These are phyloP conservation scores for Leptographium lundbergii DNA, from an alignment of 2,329 filamentous ascomycete genomes.

Conservation along the genomic window DNA sequence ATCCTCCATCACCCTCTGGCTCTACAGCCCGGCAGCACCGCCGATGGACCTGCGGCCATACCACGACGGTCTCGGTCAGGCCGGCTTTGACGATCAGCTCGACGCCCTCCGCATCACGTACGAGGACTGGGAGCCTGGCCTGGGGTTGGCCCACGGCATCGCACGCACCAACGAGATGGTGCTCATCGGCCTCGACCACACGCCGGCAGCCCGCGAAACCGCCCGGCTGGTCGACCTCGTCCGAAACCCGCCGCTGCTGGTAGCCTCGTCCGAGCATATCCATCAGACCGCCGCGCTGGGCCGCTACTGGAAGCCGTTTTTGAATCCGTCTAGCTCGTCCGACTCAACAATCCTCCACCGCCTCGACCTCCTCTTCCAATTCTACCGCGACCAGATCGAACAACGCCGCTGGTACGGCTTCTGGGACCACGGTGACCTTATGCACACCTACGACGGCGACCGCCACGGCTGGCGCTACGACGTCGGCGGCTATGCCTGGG, in stretches of 20 bases:
- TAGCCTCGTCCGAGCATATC: constrained; percentile 28
- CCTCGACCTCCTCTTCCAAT: constrained; percentile 42
- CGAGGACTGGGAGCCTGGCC: constrained; percentile 45
- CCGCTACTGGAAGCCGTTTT: constrained; percentile 37
- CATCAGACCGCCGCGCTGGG: constrained; percentile 39
- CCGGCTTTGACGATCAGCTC: constrained; percentile 43
- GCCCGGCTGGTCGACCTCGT: not conserved
- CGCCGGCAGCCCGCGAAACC: constrained; percentile 24
- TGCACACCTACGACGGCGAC: constrained; percentile 48
- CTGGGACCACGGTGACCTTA: constrained; percentile 48
- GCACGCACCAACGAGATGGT: constrained; percentile 44
- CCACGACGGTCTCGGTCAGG: constrained; percentile 43
- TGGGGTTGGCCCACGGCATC: constrained; percentile 44
- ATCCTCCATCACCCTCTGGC: constrained; percentile 40
- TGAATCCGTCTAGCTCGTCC: not conserved
- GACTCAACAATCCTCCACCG: constrained; percentile 31
- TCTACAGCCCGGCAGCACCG: constrained; percentile 43
- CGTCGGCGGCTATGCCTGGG: constrained; percentile 51
- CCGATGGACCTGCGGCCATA: constrained; percentile 45
- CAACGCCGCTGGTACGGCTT: constrained; percentile 51
- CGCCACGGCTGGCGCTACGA: constrained; percentile 51
- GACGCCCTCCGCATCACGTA: constrained; percentile 51
- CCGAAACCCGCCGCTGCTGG: constrained; percentile 17
- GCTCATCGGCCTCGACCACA: constrained; percentile 37
- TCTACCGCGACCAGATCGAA: constrained; percentile 42